Percentiles rank a stretch among this genome's conserved stretches.
phyloP scores from a whole-genome alignment of 495 filamentous ascomycete species.

The Pyrenula massariospora region DNA sequence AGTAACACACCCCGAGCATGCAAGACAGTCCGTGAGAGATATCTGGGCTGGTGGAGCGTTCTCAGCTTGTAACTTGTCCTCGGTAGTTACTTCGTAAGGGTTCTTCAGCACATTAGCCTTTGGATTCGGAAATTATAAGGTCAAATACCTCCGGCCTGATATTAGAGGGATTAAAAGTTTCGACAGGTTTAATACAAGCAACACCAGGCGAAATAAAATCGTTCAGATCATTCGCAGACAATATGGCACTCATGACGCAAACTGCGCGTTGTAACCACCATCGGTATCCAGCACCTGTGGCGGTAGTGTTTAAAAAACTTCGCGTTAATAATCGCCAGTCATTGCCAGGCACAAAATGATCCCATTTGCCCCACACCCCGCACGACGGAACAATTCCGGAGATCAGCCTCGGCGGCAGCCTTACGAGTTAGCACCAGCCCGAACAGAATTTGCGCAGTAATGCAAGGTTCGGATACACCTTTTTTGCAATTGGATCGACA shows the following conservation, averaged over 20 bases:
- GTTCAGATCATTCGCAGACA: constrained; percentile 92
- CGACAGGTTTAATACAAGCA: constrained; percentile 95
- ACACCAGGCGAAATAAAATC: constrained; percentile 98
- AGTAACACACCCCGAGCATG: constrained; percentile 95
- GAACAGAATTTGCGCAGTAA: no score
- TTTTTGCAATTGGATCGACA: no score
- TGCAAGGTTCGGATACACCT: no score
- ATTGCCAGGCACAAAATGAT: no score
- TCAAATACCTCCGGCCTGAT: constrained; percentile 35
- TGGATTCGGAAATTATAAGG: constrained; percentile 5
- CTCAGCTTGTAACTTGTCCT: constrained; percentile 59
- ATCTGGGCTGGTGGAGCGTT: constrained; percentile 66
- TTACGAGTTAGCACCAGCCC: no score
- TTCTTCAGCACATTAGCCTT: constrained; percentile 31
- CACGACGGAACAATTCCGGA: neutral
- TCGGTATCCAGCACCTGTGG: no score
- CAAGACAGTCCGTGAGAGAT: constrained; percentile 92
- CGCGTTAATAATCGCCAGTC: no score
- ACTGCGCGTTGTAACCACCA: neutral
- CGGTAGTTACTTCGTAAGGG: constrained; percentile 78
- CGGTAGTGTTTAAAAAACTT: no score
- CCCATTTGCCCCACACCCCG: no score
- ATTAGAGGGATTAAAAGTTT: constrained; percentile 43
- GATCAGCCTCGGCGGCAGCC: no score
- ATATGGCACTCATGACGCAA: constrained; percentile 73